Evolutionary conservation across 805 yeast genomes (phyloP).

Genomic region (Yueomyces sp.): DNA sequence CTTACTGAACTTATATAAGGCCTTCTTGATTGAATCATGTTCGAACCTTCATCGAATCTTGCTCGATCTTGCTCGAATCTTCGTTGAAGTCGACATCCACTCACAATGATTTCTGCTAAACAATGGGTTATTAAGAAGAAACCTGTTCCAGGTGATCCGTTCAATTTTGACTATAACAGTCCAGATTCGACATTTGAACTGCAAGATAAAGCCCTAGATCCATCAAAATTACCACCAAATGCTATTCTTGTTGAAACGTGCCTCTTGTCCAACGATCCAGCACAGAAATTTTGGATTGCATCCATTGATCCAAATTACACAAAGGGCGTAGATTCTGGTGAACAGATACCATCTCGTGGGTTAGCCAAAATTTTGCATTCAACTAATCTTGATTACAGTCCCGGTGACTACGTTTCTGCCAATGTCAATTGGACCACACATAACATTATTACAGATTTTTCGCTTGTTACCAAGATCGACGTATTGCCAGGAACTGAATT

Average conservation of each 20-base stretch:
- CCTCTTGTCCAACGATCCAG: slow-evolving; percentile 46
- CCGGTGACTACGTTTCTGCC: slow-evolving; percentile 33
- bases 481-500: slow-evolving; percentile 21
- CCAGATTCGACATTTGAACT: slow-evolving; percentile 23
- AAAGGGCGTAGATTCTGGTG: slow-evolving; percentile 25
- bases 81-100: neutral
- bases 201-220: slow-evolving; percentile 8
- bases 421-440: slow-evolving; percentile 37
- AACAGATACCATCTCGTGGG: slow-evolving; percentile 37
- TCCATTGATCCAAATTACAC: slow-evolving; percentile 20
- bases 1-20: too few species aligned
- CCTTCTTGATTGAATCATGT: too few species aligned
- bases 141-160: slow-evolving; percentile 16
- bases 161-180: slow-evolving; percentile 13
- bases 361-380: slow-evolving; percentile 38
- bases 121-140: slow-evolving; percentile 20
- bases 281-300: slow-evolving; percentile 45
- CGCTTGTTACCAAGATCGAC: slow-evolving; percentile 4
- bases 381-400: slow-evolving; percentile 26
- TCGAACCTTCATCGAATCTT: too few species aligned
- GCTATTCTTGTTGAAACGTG: slow-evolving; percentile 33
- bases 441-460: slow-evolving; percentile 18
- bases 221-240: slow-evolving; percentile 22
- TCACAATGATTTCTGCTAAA: slow-evolving; percentile 13
- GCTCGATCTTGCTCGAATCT: too few species aligned